Percentiles rank a stretch among this genome's conserved stretches.
phyloP scores from a whole-genome alignment of 106 monocot species.

The Dactylorhiza incarnata region DNA sequence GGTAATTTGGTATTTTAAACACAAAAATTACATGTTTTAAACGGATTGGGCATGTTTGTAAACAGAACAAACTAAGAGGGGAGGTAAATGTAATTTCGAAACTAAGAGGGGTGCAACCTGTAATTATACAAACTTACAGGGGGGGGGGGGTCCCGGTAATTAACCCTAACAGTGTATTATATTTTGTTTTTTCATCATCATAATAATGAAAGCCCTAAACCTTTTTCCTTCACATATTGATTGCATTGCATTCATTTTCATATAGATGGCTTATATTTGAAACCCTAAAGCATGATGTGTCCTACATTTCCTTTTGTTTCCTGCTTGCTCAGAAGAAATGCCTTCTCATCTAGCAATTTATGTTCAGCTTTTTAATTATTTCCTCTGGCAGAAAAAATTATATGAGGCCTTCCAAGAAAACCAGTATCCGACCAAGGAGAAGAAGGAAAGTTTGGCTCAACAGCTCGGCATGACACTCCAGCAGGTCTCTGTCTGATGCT shows the following conservation, averaged over 20 bases:
- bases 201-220: too few species aligned
- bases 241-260: neutral
- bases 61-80: too few species aligned
- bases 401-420: conserved; percentile 22
- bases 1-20: too few species aligned
- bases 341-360: neutral
- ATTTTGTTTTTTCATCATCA: too few species aligned
- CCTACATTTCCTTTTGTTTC: neutral
- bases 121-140: too few species aligned
- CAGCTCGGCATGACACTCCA: conserved; percentile 16
- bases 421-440: conserved; percentile 18
- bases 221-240: too few species aligned
- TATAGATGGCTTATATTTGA: neutral
- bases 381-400: conserved; percentile 13
- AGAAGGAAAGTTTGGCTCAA: conserved; percentile 18
- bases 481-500: conserved; percentile 11
- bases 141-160: neutral
- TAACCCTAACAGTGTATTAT: too few species aligned
- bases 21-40: too few species aligned
- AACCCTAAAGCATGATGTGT: neutral
- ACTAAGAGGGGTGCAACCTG: too few species aligned
- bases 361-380: neutral
- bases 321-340: neutral
- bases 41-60: too few species aligned
- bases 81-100: too few species aligned